These are phyloP conservation scores for Terfezia boudieri DNA, from an alignment of 495 filamentous ascomycete species.

Conservation along the genomic window DNA sequence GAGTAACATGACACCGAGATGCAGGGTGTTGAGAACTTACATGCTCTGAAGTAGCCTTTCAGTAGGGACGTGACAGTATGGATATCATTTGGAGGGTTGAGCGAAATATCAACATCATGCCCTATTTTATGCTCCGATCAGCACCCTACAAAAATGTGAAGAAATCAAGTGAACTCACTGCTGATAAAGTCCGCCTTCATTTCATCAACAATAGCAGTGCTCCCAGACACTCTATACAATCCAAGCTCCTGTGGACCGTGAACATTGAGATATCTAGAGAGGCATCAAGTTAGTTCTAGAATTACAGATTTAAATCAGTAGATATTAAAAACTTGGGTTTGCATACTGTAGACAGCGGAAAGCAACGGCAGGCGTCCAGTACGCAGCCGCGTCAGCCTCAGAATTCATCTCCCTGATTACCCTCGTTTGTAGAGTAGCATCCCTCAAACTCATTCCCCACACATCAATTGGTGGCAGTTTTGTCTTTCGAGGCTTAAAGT, in stretches of 20 bases:
- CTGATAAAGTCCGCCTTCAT: slow-evolving; percentile 17
- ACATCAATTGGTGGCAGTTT: slow-evolving; percentile 18
- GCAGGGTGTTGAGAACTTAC: not conserved
- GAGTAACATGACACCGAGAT: not conserved
- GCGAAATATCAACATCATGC: slow-evolving; percentile 18
- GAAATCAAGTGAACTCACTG: slow-evolving; percentile 9
- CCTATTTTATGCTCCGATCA: slow-evolving; percentile 2
- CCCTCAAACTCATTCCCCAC: slow-evolving; percentile 17
- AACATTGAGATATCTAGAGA: slow-evolving; percentile 16
- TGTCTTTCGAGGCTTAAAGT: slow-evolving; percentile 6
- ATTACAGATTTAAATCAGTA: not conserved
- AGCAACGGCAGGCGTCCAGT: slow-evolving; percentile 19
- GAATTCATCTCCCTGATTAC: slow-evolving; percentile 14
- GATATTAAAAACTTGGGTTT: not conserved
- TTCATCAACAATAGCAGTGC: slow-evolving; percentile 18
- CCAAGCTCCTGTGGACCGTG: slow-evolving; percentile 17
- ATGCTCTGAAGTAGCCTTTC: slow-evolving; percentile 18
- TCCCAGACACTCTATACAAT: slow-evolving; percentile 18
- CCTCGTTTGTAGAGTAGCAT: slow-evolving; percentile 15
- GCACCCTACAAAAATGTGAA: not conserved
- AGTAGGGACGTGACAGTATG: slow-evolving; percentile 18
- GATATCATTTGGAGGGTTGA: slow-evolving; percentile 17
- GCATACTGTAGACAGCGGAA: slow-evolving; percentile 20
- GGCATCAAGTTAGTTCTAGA: not conserved
- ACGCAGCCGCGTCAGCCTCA: slow-evolving; percentile 13